Base-by-base conservation (phyloP, 1,284 basidiomycete species). In the Pholiota adiposa region DNA sequence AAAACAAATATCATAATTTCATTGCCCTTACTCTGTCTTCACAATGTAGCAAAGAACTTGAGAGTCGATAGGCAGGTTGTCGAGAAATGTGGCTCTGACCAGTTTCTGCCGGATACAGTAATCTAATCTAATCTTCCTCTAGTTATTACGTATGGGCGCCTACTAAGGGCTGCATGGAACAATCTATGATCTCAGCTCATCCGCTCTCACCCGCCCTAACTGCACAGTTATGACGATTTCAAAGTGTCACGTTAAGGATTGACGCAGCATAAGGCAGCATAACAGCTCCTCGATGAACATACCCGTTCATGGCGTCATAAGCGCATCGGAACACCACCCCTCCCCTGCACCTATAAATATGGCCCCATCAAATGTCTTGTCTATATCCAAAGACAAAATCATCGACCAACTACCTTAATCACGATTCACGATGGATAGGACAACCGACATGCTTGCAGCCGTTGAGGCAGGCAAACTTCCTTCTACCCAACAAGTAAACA, bases 391-490 rank as follows among this genome's bases (percentile, higher is more conserved):
- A 43, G 4, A 11, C 4, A 31, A 31, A 31, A 31, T 23, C 21
- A n/a, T n/a, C 49, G 27, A 12, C 12, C 18, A 21, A 23, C 8
- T 34, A 36, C 21, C 52, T 4, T 23, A n/a, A 21, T n/a, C 25
- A 33, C 29, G 38, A 38, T 33, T 14, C 8, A 65, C 48, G 46
- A 89, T 89, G 86, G 84, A 89, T 62, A 83, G 83, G 71, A 63
- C 78, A 44, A 76, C 86, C 19, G 84, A 85, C 36, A 67, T 88
- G 19, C 66, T 85, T 55, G 88, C 85, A 52, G 87, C 87, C 16
- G 72, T 89, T 67, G 79, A 83, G 62, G 86, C 86, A 38, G 86
- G 85, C 21, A 90, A 90, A 66, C 74, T 88, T 9, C 87, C 87
- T 14, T 79, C 77, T 1, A 84, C 86, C 21, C 69, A 79, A 34